A percentile compares a stretch with the other conserved stretches of the same genome.
Evolutionary conservation across 2,329 filamentous ascomycete species (phyloP).

Genomic region (Trichoderma simmonsii): DNA sequence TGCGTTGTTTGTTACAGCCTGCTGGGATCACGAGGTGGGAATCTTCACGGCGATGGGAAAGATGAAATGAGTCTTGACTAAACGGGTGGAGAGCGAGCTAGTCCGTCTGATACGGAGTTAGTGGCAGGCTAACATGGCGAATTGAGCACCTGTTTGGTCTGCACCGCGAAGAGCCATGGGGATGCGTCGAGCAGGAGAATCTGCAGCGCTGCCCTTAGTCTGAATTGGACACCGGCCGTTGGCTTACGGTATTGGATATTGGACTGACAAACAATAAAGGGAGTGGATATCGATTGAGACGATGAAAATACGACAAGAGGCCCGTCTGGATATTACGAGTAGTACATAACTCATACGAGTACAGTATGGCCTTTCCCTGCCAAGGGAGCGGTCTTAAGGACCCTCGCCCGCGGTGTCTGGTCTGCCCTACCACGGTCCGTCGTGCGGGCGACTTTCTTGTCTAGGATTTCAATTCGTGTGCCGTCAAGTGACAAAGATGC

Average conservation of each 20-base stretch:
- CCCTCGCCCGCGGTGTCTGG: background rate
- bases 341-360: background rate
- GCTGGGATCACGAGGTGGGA: slow-evolving; percentile 11
- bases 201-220: slow-evolving; percentile 1
- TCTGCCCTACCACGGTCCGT: background rate
- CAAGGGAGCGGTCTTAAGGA: slow-evolving; percentile 9
- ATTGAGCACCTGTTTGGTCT: background rate
- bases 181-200: background rate
- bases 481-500: background rate
- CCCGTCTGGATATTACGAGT: background rate
- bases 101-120: slow-evolving; percentile 12
- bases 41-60: slow-evolving; percentile 3
- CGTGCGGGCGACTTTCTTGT: background rate
- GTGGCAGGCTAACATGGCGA: background rate
- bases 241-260: background rate
- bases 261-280: background rate
- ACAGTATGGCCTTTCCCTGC: background rate
- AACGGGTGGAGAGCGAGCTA: slow-evolving; percentile 7
- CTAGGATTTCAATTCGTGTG: background rate
- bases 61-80: slow-evolving; percentile 1
- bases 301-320: background rate
- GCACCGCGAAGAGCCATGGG: background rate
- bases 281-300: slow-evolving; percentile 3
- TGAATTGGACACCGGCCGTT: slow-evolving; percentile 9
- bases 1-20: slow-evolving; percentile 10